phyloP scores from a whole-genome alignment of 2,329 filamentous ascomycete genomes.

The Ophiostoma sp. region DNA sequence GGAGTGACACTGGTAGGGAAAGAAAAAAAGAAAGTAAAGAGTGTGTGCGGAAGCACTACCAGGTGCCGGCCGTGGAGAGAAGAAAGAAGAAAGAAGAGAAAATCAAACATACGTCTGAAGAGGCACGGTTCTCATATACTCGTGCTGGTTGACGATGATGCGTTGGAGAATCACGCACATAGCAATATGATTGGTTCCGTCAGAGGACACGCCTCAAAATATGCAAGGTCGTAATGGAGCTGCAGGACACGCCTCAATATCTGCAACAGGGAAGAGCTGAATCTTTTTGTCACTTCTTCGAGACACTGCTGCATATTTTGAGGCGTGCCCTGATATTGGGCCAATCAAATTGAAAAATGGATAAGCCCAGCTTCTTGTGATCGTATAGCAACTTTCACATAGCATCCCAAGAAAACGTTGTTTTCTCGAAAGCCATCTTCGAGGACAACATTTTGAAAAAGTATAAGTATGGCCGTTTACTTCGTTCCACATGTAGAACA shows the following conservation, averaged over 20 bases:
- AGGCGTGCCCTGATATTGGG: not conserved
- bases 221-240: not conserved
- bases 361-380: not conserved
- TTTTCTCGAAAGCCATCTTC: not conserved
- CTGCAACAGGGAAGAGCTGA: not conserved
- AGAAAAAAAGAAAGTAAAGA: not conserved
- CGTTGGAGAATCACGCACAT: not conserved
- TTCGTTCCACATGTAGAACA: no score
- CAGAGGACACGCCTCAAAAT: conserved; percentile 14
- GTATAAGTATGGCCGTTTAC: not conserved
- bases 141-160: not conserved
- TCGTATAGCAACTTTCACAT: not conserved
- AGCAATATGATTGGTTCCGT: not conserved
- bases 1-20: not conserved
- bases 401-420: not conserved
- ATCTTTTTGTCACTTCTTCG: not conserved
- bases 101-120: not conserved
- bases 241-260: conserved; percentile 19
- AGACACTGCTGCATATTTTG: not conserved
- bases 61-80: conserved; percentile 18
- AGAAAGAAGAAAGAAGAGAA: not conserved
- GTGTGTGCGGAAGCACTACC: conserved; percentile 11
- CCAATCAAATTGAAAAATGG: not conserved
- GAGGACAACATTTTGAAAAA: not conserved
- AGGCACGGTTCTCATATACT: not conserved